Evolutionary conservation across 441 rosid genomes (phyloP), one percentile per base, ranked within the genome.

Genomic region (Mallotus repandus): DNA sequence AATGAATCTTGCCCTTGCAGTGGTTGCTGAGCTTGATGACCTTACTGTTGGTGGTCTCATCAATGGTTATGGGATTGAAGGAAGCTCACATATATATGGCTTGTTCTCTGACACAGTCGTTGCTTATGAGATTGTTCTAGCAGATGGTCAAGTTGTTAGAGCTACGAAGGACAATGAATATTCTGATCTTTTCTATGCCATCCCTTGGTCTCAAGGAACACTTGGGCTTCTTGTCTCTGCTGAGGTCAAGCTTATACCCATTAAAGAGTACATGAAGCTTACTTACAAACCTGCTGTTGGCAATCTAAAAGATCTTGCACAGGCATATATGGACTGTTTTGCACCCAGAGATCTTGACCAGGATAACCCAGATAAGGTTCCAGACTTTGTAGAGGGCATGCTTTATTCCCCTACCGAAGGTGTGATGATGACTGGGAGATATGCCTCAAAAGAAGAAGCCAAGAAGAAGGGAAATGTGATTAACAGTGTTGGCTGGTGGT

Each of bases 201-300:
- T 96, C 79, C 99, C 99, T 9, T 93, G 99, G 99, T 96, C 98
- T 14, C 99, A 96, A 76, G 99, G 99, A 38, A 93, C 99, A 0
- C 84, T 93, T 9, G 98, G 99, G 3, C 87, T 96, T 75, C 97
- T 96, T 56, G 99, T 93, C 29, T 83, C 98, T 9, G 98, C 99
- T 0, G 97, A 91, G 86, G 89, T 96, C 85, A 89, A 82, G 80
- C 98, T 96, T 66, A 93, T 96, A 54, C 89, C 88, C 0, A 57
- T 96, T 22, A 92, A 92, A 79, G 98, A 96, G 73, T 96, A 93
- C 84, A 93, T 93, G 99, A 93, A 81, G 75, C 74, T 96, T 78
- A 90, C 96, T n/a, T 96, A 96, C 91, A 93, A 80, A 62, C 99
- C 99, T 4, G 89, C 86, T 4, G 75, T 71, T 76, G 97, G 98